Evolutionary conservation across 2,329 filamentous ascomycete genomes (phyloP), one percentile per base, ranked within the genome.

Genomic region (Scedosporium aurantiacum): DNA sequence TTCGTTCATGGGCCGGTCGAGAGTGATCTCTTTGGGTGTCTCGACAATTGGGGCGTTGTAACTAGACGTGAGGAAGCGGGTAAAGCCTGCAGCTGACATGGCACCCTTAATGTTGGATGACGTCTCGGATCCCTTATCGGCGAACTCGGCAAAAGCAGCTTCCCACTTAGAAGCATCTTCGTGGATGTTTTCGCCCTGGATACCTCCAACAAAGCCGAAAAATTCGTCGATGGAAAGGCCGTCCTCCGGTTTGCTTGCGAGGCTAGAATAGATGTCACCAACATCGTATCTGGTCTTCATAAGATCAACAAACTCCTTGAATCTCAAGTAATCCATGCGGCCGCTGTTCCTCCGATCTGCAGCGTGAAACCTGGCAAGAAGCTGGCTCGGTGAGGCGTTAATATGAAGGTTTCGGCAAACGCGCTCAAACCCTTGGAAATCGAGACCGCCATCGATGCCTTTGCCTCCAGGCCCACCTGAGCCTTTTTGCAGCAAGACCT

Each of bases 351-450:
- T 79, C n/a, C 76, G 76, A 68, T 93, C 89, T 5, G 89, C 90
- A 63, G 84, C 80, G 62, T 83, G 78, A 68, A 97, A 97, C 67
- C 88, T 89, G 37, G 81, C 78, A 61, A 83, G 84, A 4, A 97
- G 78, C 55, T 89, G 87, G 61, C 84, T 82, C 63, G 87, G 84
- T 2, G 91, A 89, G 68, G 90, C 91, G 72, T 97, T 92, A 68
- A 99, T 96, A 71, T 97, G 92, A 56, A 97, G 79, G 68, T 88
- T 92, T 63, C 89, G 88, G 75, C 94, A 97, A 14, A 97, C 81
- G 63, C 87, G 86, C 70, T 92, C 88, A 32, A 96, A 87, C 10
- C 89, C 89, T 16, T 81, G 79, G 60, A 96, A 84, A 66, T 93
- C 87, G 60, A 97, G 84, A 60, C 82, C 83, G 5, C 78, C 73